Evolutionary conservation across 306 rosid genomes (phyloP).

Genomic region (Mucuna pruriens): DNA sequence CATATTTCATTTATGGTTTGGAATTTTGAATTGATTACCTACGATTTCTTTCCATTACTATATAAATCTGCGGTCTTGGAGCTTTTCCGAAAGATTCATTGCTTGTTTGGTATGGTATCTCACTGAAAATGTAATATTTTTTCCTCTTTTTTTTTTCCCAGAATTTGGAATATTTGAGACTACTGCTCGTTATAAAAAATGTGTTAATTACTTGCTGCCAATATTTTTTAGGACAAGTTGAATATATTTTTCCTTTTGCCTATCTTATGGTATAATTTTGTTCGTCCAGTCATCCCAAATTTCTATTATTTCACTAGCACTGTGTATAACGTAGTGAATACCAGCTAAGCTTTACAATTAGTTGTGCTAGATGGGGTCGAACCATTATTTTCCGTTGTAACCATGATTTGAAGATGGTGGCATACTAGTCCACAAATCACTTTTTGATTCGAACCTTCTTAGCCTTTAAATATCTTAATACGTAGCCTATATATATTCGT

Average conservation of each 20-base stretch:
- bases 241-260: constrained; percentile 12
- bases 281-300: no score
- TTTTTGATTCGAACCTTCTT: constrained; percentile 35
- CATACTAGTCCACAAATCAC: constrained; percentile 7
- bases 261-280: not conserved
- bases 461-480: not conserved
- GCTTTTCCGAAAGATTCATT: not conserved
- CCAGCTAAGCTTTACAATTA: constrained; percentile 11
- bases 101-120: constrained; percentile 27
- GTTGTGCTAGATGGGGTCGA: constrained; percentile 17
- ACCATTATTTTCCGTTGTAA: constrained; percentile 38
- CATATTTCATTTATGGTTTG: not conserved
- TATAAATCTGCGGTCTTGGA: constrained; percentile 20
- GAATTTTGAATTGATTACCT: constrained; percentile 18
- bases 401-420: constrained; percentile 20
- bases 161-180: no score
- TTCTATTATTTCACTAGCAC: no score
- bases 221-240: constrained; percentile 30
- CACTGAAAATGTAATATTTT: not conserved
- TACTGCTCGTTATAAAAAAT: no score
- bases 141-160: not conserved
- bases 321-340: not conserved
- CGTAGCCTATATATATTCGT: not conserved
- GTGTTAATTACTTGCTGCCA: constrained; percentile 35
- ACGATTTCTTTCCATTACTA: constrained; percentile 18